These are phyloP conservation scores for Gossypium mustelinum DNA, from an alignment of 345 rosid genomes.

Conservation along the genomic window DNA sequence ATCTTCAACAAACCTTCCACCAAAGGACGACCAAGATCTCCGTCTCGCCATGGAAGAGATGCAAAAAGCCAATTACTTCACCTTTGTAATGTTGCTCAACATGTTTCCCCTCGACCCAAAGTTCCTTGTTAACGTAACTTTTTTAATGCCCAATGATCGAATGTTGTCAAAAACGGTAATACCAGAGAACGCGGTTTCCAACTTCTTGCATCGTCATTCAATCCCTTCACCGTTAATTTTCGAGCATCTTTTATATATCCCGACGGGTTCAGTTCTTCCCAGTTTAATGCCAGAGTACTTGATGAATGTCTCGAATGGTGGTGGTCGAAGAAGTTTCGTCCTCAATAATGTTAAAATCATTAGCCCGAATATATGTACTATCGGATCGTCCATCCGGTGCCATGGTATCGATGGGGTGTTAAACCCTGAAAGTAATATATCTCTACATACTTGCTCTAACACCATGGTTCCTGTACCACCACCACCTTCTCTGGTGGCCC, in stretches of 20 bases:
- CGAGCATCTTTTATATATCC: slow-evolving; percentile 52
- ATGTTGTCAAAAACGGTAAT: slow-evolving; percentile 36
- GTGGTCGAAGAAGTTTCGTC: slow-evolving; percentile 43
- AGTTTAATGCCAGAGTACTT: slow-evolving; percentile 44
- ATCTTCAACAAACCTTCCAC: slow-evolving; percentile 16
- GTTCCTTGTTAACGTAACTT: slow-evolving; percentile 43
- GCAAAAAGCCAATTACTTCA: slow-evolving; percentile 63
- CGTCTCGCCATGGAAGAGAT: slow-evolving; percentile 58
- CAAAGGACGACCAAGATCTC: slow-evolving; percentile 32
- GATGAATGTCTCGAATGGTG: slow-evolving; percentile 45
- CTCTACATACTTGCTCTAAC: slow-evolving; percentile 32
- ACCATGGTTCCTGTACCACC: neutral
- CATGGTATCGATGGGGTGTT: slow-evolving; percentile 71
- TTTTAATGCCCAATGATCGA: slow-evolving; percentile 73
- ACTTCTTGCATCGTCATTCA: slow-evolving; percentile 69
- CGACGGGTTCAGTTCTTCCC: slow-evolving; percentile 56
- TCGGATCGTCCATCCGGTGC: slow-evolving; percentile 60
- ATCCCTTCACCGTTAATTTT: slow-evolving; percentile 27
- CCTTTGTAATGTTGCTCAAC: slow-evolving; percentile 67
- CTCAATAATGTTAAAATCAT: slow-evolving; percentile 59
- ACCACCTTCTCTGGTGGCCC: neutral
- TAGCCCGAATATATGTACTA: slow-evolving; percentile 58
- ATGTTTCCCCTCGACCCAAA: slow-evolving; percentile 37
- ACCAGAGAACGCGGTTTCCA: slow-evolving; percentile 25
- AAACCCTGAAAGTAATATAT: slow-evolving; percentile 16